These are phyloP conservation scores for Fraxinus pennsylvanica DNA, from an alignment of 257 asterid species.

Conservation along the genomic window DNA sequence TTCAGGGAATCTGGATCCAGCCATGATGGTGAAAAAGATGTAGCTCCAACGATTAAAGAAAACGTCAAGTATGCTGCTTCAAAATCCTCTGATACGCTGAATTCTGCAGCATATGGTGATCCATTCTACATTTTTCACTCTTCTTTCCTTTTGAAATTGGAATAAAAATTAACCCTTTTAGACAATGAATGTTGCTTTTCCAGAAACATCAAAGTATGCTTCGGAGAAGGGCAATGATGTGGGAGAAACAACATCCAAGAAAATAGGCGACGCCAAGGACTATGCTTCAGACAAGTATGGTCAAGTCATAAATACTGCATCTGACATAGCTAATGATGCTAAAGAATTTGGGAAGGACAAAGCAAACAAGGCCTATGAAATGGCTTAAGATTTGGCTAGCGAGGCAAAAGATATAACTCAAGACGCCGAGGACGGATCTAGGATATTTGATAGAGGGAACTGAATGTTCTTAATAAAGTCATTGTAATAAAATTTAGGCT, in stretches of 20 bases:
- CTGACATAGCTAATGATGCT: conserved; percentile 29
- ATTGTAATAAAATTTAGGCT: no score
- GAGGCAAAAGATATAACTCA: conserved; percentile 21
- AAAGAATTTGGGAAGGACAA: conserved; percentile 24
- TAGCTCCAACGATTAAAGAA: conserved; percentile 28
- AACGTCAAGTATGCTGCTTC: conserved; percentile 54
- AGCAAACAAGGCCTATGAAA: conserved; percentile 24
- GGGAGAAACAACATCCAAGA: conserved; percentile 31
- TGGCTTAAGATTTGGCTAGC: conserved; percentile 33
- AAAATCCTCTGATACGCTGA: conserved; percentile 36
- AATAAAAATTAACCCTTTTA: not conserved
- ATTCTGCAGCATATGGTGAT: conserved; percentile 50
- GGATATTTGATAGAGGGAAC: no score
- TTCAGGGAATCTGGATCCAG: conserved; percentile 34
- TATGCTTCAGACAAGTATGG: conserved; percentile 35
- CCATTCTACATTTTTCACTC: not conserved
- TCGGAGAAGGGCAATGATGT: conserved; percentile 48
- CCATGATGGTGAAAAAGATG: conserved; percentile 31
- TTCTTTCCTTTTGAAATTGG: not conserved
- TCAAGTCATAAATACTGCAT: conserved; percentile 30
- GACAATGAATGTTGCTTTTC: not conserved
- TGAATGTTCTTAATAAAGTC: no score
- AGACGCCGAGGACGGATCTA: not conserved
- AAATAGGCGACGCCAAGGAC: conserved; percentile 29
- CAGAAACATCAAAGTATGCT: conserved; percentile 54